Conservation (phyloP, 2,329 filamentous ascomycete species). For the Phialophora expanda region DNA sequence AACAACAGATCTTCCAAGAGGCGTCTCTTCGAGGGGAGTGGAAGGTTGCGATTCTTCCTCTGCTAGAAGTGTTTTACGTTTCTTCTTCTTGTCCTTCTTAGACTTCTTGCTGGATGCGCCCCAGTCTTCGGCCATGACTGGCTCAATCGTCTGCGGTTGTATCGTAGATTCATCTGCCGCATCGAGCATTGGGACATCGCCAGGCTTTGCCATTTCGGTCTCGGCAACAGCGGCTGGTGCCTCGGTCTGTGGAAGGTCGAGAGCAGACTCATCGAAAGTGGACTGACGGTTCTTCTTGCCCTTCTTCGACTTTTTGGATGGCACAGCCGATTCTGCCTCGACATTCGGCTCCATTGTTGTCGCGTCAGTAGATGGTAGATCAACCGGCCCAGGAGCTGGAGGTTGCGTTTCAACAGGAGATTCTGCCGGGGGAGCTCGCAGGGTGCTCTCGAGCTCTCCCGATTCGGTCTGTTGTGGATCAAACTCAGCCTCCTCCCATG, state of each 20-base stretch:
- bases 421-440: background rate
- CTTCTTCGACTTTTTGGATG: conserved; percentile 38
- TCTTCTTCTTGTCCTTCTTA: conserved; percentile 47
- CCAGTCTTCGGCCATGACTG: conserved; percentile 18
- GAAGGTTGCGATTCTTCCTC: background rate
- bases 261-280: background rate
- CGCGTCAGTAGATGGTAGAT: background rate
- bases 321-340: background rate
- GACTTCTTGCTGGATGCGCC: conserved; percentile 37
- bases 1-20: background rate
- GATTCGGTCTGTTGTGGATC: background rate
- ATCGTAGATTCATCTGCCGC: background rate
- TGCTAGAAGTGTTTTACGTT: conserved; percentile 37
- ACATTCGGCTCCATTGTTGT: too few species aligned
- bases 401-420: background rate
- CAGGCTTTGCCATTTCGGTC: background rate
- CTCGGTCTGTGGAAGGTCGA: background rate
- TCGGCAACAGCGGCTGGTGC: background rate
- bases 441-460: background rate
- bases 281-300: conserved; percentile 36
- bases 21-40: background rate
- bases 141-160: background rate
- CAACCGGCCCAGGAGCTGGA: background rate
- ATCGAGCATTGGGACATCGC: background rate
- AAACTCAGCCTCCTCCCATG: background rate